Evolutionary conservation across 225 moss, liverwort and hornwort species (phyloP).

Genomic region (Climacium dendroides): DNA sequence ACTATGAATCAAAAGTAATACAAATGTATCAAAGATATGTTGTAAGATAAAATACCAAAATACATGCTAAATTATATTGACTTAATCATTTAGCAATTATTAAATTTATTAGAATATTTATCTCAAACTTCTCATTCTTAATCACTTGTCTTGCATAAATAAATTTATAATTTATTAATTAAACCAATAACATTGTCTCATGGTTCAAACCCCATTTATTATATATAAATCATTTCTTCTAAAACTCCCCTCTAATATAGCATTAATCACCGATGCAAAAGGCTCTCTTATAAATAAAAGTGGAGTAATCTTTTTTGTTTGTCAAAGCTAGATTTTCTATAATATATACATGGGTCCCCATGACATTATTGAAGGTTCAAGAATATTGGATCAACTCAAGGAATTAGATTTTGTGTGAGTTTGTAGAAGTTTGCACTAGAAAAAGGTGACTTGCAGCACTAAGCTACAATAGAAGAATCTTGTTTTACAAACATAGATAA

Average conservation of each 20-base stretch:
- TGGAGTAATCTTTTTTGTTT: not conserved
- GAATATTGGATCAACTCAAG: not conserved
- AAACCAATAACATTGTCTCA: not conserved
- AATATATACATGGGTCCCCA: not conserved
- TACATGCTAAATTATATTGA: not conserved
- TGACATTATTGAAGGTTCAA: not conserved
- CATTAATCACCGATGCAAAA: not conserved
- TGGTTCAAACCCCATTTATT: accelerated
- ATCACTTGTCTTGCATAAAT: not conserved
- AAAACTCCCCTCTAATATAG: not conserved
- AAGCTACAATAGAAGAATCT: not conserved
- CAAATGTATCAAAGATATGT: not conserved
- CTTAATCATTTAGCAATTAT: not conserved
- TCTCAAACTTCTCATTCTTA: not conserved
- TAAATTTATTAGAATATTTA: not conserved
- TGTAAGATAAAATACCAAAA: not conserved
- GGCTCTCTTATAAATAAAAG: too few species aligned
- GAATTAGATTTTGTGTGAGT: not conserved
- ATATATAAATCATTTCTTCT: not conserved
- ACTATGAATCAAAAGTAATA: not conserved
- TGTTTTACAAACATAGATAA: accelerated
- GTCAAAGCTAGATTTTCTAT: not conserved
- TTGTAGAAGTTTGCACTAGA: too few species aligned
- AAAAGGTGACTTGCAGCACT: not conserved
- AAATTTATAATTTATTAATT: not conserved